Evolutionary conservation across 1,284 basidiomycete species (phyloP).

Genomic region (Vanrija sp.): DNA sequence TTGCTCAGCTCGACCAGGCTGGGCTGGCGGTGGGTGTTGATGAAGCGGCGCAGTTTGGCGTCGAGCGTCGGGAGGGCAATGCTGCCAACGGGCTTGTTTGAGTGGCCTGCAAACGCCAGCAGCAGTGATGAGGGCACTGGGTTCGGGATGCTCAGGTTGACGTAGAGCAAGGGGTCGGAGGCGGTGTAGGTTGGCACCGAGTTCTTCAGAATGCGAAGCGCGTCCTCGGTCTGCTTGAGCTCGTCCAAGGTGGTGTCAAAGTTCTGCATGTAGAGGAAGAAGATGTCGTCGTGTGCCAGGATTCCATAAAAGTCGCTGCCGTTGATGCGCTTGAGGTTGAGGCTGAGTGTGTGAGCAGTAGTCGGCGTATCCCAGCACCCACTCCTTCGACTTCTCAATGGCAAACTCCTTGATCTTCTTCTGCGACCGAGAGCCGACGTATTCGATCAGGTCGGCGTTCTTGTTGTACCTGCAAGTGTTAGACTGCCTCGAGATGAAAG

Average conservation of each 20-base stretch:
- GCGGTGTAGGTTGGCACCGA: conserved; percentile 62
- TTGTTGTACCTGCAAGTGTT: not conserved
- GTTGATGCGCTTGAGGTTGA: conserved; percentile 53
- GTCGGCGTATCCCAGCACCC: conserved; percentile 3
- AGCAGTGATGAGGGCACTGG: conserved; percentile 56
- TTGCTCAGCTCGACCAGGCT: conserved; percentile 65
- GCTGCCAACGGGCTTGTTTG: conserved; percentile 29
- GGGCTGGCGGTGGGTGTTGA: conserved; percentile 66
- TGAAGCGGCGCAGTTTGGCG: conserved; percentile 52
- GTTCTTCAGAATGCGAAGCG: conserved; percentile 61
- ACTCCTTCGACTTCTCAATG: conserved; percentile 61
- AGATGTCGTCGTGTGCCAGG: conserved; percentile 58
- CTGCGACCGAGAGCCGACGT: conserved; percentile 63
- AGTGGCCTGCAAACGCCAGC: conserved; percentile 69
- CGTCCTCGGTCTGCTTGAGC: conserved; percentile 51
- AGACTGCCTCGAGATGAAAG: not conserved
- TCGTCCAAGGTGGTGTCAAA: conserved; percentile 44
- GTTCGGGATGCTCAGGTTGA: conserved; percentile 55
- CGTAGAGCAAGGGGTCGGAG: conserved; percentile 52
- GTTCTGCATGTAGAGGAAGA: conserved; percentile 71
- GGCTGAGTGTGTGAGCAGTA: conserved; percentile 46
- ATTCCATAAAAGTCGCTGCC: conserved; percentile 52
- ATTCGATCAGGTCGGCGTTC: conserved; percentile 52
- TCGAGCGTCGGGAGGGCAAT: conserved; percentile 36
- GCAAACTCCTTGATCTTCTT: conserved; percentile 63